These are phyloP conservation scores for Vitis rupestris DNA, from an alignment of 164 flowering plant genomes.

Conservation along the genomic window DNA sequence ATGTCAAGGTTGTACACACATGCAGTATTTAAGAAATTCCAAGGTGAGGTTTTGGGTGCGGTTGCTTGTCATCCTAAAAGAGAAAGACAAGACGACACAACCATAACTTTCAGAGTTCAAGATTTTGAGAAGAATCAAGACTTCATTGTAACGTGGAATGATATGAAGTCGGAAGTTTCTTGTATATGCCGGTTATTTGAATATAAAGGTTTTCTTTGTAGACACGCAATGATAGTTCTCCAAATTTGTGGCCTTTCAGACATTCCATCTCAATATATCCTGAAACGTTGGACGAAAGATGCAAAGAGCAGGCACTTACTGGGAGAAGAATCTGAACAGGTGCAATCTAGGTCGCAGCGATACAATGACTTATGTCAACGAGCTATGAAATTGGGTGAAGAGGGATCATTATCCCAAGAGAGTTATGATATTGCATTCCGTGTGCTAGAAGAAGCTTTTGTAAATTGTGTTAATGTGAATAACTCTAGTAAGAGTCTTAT, in stretches of 20 bases:
- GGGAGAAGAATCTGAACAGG: conserved; percentile 25
- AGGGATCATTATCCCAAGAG: conserved; percentile 35
- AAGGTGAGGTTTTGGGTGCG: conserved; percentile 35
- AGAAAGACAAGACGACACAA: conserved; percentile 32
- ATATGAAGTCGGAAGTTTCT: conserved; percentile 26
- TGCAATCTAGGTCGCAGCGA: conserved; percentile 29
- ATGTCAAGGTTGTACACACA: conserved; percentile 32
- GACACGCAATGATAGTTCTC: conserved; percentile 42
- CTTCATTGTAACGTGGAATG: conserved; percentile 28
- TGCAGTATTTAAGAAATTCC: conserved; percentile 37
- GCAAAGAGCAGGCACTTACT: conserved; percentile 28
- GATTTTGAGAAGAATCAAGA: conserved; percentile 34
- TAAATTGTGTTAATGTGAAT: conserved; percentile 26
- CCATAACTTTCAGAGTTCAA: conserved; percentile 24
- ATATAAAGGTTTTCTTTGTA: conserved; percentile 36
- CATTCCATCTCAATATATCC: conserved; percentile 33
- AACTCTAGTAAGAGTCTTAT: conserved; percentile 22
- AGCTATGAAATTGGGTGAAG: conserved; percentile 36
- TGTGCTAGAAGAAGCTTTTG: conserved; percentile 30
- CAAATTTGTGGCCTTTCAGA: conserved; percentile 31
- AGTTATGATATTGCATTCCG: conserved; percentile 28
- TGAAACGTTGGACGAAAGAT: conserved; percentile 39
- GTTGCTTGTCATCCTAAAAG: conserved; percentile 39
- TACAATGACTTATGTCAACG: conserved; percentile 32
- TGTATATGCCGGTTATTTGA: conserved; percentile 35